Conservation (phyloP, 2,329 filamentous ascomycete species). For the Colletotrichum phormii region DNA sequence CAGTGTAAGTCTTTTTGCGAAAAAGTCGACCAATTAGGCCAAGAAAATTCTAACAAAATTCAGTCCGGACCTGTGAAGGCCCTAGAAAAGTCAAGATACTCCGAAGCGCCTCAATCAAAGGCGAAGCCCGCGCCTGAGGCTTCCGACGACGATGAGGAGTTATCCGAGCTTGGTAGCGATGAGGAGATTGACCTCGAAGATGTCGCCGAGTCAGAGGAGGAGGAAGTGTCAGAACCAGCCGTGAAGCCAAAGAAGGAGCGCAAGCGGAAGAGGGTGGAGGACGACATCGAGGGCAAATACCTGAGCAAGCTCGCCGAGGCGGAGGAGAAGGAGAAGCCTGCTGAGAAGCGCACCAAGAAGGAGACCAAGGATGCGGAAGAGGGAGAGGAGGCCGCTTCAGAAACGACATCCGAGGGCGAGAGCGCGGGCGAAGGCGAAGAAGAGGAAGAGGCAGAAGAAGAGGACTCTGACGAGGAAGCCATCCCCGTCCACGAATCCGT, state of each 20-base stretch:
- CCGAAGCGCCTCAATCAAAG: constrained; percentile 47
- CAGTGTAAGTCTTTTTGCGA: constrained; percentile 68
- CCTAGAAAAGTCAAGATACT: constrained; percentile 59
- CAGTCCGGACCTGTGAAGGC: constrained; percentile 65
- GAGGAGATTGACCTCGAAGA: constrained; percentile 41
- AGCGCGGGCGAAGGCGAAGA: constrained; percentile 48
- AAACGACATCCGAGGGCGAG: constrained; percentile 49
- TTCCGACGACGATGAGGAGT: constrained; percentile 43
- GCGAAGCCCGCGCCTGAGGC: constrained; percentile 45
- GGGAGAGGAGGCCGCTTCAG: constrained; percentile 55
- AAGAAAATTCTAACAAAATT: constrained; percentile 37
- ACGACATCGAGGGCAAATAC: constrained; percentile 78
- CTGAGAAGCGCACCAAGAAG: constrained; percentile 65
- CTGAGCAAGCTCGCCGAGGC: constrained; percentile 73
- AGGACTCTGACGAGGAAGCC: constrained; percentile 54
- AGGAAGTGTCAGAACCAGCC: constrained; percentile 51
- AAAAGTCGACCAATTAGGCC: not conserved
- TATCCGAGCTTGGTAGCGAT: constrained; percentile 35
- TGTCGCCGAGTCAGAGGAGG: constrained; percentile 43
- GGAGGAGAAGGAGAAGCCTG: constrained; percentile 64
- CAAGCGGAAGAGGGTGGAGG: constrained; percentile 76
- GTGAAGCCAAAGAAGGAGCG: constrained; percentile 60
- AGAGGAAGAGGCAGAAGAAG: constrained; percentile 59
- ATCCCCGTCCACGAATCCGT: constrained; percentile 69
- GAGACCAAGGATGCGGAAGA: constrained; percentile 57